Evolutionary conservation across 148 eudicot genomes (phyloP).

Genomic region (Drosera capensis): DNA sequence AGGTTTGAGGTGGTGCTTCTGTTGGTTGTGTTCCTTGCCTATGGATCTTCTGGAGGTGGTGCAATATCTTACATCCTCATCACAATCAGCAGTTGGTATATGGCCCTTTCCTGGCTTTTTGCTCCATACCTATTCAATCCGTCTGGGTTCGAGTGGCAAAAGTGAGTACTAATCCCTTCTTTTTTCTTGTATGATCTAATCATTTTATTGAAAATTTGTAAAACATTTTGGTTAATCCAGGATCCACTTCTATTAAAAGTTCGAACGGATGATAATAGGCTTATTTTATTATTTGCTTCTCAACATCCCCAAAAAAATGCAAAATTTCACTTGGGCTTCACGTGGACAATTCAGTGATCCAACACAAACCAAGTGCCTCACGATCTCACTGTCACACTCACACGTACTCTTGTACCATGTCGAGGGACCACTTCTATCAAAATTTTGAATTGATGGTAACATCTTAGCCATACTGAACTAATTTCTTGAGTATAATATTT

Average conservation of each 20-base stretch:
- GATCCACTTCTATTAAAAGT: too few relatives aligned
- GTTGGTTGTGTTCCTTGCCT: conserved; percentile 69
- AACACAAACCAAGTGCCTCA: too few relatives aligned
- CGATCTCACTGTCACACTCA: too few relatives aligned
- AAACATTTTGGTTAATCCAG: neutral
- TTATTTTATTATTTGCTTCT: too few relatives aligned
- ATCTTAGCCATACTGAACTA: too few relatives aligned
- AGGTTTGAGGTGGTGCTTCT: conserved; percentile 86
- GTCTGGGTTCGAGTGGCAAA: conserved; percentile 98
- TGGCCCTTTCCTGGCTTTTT: conserved; percentile 91
- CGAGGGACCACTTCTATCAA: too few relatives aligned
- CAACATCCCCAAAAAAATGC: too few relatives aligned
- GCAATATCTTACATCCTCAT: conserved; percentile 71
- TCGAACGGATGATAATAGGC: too few relatives aligned
- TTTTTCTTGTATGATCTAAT: neutral
- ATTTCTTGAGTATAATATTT: neutral
- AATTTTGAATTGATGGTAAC: too few relatives aligned
- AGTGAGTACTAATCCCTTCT: conserved; percentile 35
- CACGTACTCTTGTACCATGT: too few relatives aligned
- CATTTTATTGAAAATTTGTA: neutral
- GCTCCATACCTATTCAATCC: conserved; percentile 98
- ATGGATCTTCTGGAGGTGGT: conserved; percentile 58
- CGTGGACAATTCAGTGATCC: too few relatives aligned
- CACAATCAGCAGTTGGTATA: conserved; percentile 88
- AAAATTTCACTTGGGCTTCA: too few relatives aligned